phyloP scores from a whole-genome alignment of 352 stramenopile species.

The Pythium chondricola region DNA sequence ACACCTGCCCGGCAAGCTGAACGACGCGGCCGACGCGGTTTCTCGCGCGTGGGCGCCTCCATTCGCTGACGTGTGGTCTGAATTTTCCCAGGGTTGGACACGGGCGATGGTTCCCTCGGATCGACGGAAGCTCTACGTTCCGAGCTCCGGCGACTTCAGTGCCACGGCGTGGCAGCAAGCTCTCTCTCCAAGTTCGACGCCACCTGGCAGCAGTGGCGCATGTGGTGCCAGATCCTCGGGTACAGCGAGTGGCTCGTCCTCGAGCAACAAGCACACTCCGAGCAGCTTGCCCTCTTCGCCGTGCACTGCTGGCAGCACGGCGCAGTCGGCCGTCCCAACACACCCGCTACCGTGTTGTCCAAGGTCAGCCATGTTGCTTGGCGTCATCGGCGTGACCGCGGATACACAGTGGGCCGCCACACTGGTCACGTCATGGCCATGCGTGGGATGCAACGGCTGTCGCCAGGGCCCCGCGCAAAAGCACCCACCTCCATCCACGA shows the following conservation, averaged over 20 bases:
- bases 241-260: neutral
- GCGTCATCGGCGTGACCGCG: slow-evolving; percentile 17
- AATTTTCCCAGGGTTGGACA: neutral
- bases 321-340: slow-evolving; percentile 12
- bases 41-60: slow-evolving; percentile 9
- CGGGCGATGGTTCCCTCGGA: neutral
- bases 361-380: slow-evolving; percentile 22
- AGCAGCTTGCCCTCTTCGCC: neutral
- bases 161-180: neutral
- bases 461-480: slow-evolving; percentile 1
- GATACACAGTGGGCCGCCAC: slow-evolving; percentile 12
- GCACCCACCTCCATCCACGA: slow-evolving; percentile 20
- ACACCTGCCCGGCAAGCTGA: slow-evolving; percentile 9
- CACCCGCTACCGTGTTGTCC: slow-evolving; percentile 18
- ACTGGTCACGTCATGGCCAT: slow-evolving; percentile 15
- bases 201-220: neutral
- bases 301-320: slow-evolving; percentile 4
- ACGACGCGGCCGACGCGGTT: slow-evolving; percentile 16
- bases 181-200: neutral
- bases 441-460: slow-evolving; percentile 9
- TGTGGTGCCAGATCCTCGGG: neutral
- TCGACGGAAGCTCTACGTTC: neutral
- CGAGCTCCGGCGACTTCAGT: neutral
- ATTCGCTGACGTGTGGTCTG: neutral
- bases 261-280: neutral